These are phyloP conservation scores for Ophiobolus disseminans DNA, from an alignment of 2,329 filamentous ascomycete species.

Conservation along the genomic window DNA sequence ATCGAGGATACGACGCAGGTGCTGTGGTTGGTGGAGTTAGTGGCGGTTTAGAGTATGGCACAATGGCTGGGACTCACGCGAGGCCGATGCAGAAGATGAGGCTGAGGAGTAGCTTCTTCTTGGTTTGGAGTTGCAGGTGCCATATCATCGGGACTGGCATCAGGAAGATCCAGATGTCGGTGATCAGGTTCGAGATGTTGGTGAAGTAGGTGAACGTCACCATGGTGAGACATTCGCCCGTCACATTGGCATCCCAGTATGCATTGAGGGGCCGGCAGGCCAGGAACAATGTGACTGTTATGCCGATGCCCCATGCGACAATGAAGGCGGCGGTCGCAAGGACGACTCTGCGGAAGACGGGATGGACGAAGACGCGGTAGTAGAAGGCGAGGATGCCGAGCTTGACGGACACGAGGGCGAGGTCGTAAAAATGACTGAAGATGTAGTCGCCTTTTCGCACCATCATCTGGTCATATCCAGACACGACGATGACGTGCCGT, in stretches of 20 bases:
- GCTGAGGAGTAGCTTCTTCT: conserved; percentile 41
- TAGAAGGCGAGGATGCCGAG: conserved; percentile 45
- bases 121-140: conserved; percentile 41
- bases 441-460: conserved; percentile 46
- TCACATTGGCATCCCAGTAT: conserved; percentile 39
- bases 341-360: conserved; percentile 38
- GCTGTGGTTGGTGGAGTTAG: conserved; percentile 14
- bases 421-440: conserved; percentile 46
- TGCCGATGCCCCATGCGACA: conserved; percentile 41
- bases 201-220: conserved; percentile 44
- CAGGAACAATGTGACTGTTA: conserved; percentile 38
- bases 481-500: conserved; percentile 39
- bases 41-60: background rate
- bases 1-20: conserved; percentile 43
- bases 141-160: conserved; percentile 46
- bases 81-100: conserved; percentile 44
- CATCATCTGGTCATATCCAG: conserved; percentile 34
- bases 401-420: conserved; percentile 41
- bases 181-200: conserved; percentile 43
- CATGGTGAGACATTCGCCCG: conserved; percentile 36
- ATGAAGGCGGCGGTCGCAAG: conserved; percentile 37
- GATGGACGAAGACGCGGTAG: conserved; percentile 41
- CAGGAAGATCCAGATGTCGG: conserved; percentile 44
- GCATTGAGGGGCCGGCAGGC: conserved; percentile 38
- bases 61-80: conserved; percentile 29